Evolutionary conservation across 345 rosid species (phyloP).

Genomic region (Noccaea bulbosa): DNA sequence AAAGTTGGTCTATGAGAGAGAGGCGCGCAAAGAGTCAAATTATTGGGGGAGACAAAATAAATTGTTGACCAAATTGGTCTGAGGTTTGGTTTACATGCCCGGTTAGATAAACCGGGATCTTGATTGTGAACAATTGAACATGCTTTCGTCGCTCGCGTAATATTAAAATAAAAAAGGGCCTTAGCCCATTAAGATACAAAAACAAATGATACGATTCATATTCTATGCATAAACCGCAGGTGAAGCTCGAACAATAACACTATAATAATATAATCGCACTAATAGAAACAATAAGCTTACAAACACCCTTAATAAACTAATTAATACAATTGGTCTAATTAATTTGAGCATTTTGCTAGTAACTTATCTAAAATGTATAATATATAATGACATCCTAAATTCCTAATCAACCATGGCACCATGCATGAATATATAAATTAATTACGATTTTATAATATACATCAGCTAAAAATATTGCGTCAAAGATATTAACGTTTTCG

Average conservation of each 20-base stretch:
- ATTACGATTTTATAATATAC: background rate
- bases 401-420: constrained; percentile 24
- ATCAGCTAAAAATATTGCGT: background rate
- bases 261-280: too few relatives aligned
- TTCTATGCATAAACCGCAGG: too few relatives aligned
- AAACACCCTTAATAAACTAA: background rate
- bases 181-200: background rate
- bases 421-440: background rate
- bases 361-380: too few relatives aligned
- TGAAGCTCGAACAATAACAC: background rate
- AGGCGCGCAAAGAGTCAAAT: constrained; percentile 32
- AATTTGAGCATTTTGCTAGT: background rate
- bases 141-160: background rate
- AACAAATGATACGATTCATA: too few relatives aligned
- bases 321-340: background rate
- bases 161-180: constrained; percentile 6
- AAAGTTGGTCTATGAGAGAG: background rate
- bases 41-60: background rate
- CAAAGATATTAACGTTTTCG: constrained; percentile 22
- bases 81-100: constrained; percentile 4
- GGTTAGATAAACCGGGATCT: constrained; percentile 8
- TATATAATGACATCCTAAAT: background rate
- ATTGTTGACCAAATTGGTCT: constrained; percentile 10
- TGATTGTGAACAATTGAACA: background rate
- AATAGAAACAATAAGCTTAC: background rate